Evolutionary conservation across 495 filamentous ascomycete genomes (phyloP), one percentile per base, ranked within the genome.

Genomic region (Neurospora intermedia): DNA sequence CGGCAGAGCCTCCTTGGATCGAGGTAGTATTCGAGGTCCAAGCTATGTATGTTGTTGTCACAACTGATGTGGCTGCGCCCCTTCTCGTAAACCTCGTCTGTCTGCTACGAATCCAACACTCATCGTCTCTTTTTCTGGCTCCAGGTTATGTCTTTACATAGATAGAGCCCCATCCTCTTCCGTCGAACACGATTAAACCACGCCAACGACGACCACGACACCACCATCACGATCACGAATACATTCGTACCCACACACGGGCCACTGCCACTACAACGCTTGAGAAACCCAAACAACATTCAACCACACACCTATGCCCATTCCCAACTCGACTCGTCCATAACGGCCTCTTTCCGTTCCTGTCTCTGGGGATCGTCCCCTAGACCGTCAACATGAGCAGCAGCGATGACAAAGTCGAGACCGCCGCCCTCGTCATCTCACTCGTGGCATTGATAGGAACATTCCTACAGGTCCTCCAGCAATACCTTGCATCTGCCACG

Each of bases 401-500:
- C 71, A 40, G 46, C 23, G 40, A 41, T 41, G 18, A 27, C 18
- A 72, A 40, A 62, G 71, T 81, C 73, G 77, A 76, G 59, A 74
- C 71, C 35, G 73, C 77, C 38, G 82, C 82, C 38, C 74, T 83
- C 18, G 75, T 80, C 0, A 75, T 83, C 7, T 78, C 82, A 23
- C 76, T 84, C 20, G 75, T 83, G 2, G 83, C 83, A 0, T 76
- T 85, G 5, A 62, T 84, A 4, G 79, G 82, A 31, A 83, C 82
- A 31, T 54, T 80, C 35, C 76, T 81, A 20, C 83, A 85, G 73
- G 76, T 83, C n/a, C 69, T 82, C 43, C 83, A 84, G 69, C 82
- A 84, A 70, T 85, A 84, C 73, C 80, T 80, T 23, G 80, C 83
- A 1, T 83, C 82, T 16, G 83, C 83, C 0, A 78, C 79, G 8